These are phyloP conservation scores for Crithidia expoeki DNA, from an alignment of 208 protist genomes.

Conservation along the genomic window DNA sequence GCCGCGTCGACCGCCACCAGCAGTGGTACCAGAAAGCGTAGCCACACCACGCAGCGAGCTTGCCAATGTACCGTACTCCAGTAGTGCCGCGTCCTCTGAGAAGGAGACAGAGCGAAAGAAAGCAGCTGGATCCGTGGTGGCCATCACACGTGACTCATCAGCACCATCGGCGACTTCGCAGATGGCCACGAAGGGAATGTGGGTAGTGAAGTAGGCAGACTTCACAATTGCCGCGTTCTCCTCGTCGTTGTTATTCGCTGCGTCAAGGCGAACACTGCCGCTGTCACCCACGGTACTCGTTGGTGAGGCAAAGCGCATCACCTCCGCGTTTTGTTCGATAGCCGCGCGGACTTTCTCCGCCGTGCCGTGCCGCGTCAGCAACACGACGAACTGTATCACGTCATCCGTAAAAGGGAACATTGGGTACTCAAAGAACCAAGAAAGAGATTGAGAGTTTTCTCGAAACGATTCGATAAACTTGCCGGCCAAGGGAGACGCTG, in stretches of 20 bases:
- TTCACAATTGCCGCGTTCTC: background rate
- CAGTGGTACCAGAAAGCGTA: background rate
- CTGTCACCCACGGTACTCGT: background rate
- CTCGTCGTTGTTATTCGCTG: background rate
- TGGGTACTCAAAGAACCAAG: no score
- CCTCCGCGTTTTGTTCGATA: constrained; percentile 34
- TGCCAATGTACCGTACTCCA: background rate
- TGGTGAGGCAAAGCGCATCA: constrained; percentile 29
- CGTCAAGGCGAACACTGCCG: background rate
- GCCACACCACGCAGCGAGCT: background rate
- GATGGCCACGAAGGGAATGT: constrained; percentile 16
- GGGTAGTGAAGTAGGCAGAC: background rate
- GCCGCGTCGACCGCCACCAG: no score
- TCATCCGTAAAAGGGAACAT: constrained; percentile 47
- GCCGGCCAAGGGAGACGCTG: no score
- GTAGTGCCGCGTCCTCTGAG: constrained; percentile 1
- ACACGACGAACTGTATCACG: constrained; percentile 58
- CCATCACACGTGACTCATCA: constrained; percentile 26
- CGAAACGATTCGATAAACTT: no score
- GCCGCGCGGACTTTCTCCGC: constrained; percentile 60
- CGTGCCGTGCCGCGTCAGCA: constrained; percentile 58
- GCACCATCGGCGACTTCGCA: constrained; percentile 18
- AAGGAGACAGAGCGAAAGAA: constrained; percentile 31
- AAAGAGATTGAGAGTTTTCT: no score
- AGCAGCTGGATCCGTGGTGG: constrained; percentile 41